phyloP scores from a whole-genome alignment of 768 basidiomycete genomes.

The Termitomyces sp. region DNA sequence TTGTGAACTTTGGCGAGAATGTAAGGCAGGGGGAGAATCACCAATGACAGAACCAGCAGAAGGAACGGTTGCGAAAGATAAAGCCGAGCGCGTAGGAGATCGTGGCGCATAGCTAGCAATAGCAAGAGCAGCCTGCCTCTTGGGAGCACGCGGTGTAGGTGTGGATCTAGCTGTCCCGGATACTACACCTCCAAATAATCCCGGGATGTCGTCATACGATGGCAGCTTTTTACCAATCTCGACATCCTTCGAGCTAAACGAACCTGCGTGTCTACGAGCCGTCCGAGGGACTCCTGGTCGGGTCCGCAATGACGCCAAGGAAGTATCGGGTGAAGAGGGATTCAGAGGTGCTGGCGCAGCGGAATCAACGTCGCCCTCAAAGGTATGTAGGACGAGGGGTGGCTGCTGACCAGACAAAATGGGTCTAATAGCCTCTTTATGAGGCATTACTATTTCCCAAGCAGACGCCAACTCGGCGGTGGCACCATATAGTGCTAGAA shows the following conservation, averaged over 20 bases:
- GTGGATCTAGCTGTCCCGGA: constrained; percentile 28
- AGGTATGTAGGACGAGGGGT: constrained; percentile 5
- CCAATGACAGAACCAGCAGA: constrained; percentile 6
- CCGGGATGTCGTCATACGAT: constrained; percentile 47
- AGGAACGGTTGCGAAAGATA: constrained; percentile 17
- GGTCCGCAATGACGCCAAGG: constrained; percentile 7
- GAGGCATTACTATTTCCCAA: constrained; percentile 74
- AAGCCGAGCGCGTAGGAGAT: constrained; percentile 29
- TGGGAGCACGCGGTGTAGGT: constrained; percentile 42
- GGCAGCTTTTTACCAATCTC: constrained; percentile 80
- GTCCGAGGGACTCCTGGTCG: constrained; percentile 30
- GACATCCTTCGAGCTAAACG: constrained; percentile 89
- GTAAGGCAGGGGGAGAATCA: constrained; percentile 17
- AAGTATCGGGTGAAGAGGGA: constrained; percentile 14
- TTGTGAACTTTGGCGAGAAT: constrained; percentile 36
- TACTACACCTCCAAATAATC: constrained; percentile 27
- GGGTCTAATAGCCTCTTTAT: constrained; percentile 64
- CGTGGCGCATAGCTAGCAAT: constrained; percentile 22
- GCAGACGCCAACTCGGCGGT: constrained; percentile 82
- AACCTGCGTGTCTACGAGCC: constrained; percentile 84
- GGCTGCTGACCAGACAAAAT: constrained; percentile 36
- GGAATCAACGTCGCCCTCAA: not conserved
- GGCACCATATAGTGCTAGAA: constrained; percentile 85
- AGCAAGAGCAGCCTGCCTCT: constrained; percentile 39
- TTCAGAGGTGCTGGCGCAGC: not conserved